These are phyloP conservation scores for Starmera quercuum DNA, from an alignment of 805 yeast genomes.

Conservation along the genomic window DNA sequence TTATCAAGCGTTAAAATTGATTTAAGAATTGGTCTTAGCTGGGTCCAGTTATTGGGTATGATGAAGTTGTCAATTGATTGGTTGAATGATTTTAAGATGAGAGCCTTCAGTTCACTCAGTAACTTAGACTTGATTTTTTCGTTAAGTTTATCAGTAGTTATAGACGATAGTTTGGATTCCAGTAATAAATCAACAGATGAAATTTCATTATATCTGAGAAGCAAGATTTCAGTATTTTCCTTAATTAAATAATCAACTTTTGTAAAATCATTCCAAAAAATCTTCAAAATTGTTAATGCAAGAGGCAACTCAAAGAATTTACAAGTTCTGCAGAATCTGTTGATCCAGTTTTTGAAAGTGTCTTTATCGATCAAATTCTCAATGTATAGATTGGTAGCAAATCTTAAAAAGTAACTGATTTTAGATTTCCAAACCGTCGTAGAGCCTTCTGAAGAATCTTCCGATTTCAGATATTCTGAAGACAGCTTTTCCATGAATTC, in stretches of 20 bases:
- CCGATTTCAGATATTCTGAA: constrained; percentile 21
- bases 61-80: constrained; percentile 47
- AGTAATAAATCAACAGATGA: constrained; percentile 23
- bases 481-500: constrained; percentile 39
- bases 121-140: constrained; percentile 22
- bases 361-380: constrained; percentile 60
- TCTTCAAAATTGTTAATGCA: constrained; percentile 44
- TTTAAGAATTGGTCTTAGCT: constrained; percentile 40
- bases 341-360: constrained; percentile 55
- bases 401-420: constrained; percentile 51
- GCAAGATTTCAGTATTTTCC: constrained; percentile 53
- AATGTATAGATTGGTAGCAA: constrained; percentile 57
- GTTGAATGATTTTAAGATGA: constrained; percentile 23
- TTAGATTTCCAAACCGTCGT: constrained; percentile 33
- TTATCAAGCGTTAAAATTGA: constrained; percentile 27
- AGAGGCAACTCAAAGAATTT: constrained; percentile 36
- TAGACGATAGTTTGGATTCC: constrained; percentile 26
- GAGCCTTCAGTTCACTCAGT: constrained; percentile 15
- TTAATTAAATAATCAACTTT: constrained; percentile 51
- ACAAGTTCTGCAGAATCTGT: constrained; percentile 39
- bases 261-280: constrained; percentile 67
- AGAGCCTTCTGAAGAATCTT: constrained; percentile 28
- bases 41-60: constrained; percentile 55
- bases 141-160: constrained; percentile 27
- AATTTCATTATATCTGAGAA: constrained; percentile 38